Conservation (phyloP, 768 basidiomycete species). For the Lyophyllum atratum region DNA sequence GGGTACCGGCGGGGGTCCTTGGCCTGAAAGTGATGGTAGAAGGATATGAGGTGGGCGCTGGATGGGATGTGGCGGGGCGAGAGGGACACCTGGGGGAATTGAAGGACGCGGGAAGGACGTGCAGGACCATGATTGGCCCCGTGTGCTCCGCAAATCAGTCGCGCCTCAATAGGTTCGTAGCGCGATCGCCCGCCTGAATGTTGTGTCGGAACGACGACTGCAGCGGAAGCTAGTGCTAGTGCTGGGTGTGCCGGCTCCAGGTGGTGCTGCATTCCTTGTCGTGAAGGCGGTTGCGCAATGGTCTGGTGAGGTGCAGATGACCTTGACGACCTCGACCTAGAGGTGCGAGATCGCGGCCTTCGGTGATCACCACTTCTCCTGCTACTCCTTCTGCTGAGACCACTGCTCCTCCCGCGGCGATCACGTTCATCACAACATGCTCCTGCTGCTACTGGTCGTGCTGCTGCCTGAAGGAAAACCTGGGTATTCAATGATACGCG, state of each 20-base stretch:
- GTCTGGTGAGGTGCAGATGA: background rate
- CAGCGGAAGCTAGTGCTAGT: background rate
- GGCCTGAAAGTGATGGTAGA: no score
- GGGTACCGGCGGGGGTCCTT: no score
- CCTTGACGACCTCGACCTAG: background rate
- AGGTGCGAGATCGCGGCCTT: background rate
- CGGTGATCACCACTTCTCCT: background rate
- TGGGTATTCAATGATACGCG: background rate
- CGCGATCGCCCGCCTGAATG: background rate
- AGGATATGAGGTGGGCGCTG: no score
- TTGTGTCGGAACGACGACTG: conserved; percentile 1
- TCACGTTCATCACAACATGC: background rate
- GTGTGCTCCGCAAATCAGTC: no score
- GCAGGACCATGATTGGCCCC: no score
- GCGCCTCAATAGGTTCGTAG: no score
- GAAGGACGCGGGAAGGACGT: no score
- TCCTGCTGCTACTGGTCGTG: background rate
- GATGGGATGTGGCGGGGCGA: no score
- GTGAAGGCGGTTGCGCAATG: conserved; percentile 1
- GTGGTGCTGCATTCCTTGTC: conserved; percentile 15
- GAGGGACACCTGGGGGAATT: no score
- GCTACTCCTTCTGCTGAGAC: background rate
- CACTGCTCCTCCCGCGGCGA: background rate
- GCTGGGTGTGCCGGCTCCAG: background rate
- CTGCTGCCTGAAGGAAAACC: conserved; percentile 5